Evolutionary conservation across 164 flowering plant species (phyloP).

Genomic region (Sedum album): DNA sequence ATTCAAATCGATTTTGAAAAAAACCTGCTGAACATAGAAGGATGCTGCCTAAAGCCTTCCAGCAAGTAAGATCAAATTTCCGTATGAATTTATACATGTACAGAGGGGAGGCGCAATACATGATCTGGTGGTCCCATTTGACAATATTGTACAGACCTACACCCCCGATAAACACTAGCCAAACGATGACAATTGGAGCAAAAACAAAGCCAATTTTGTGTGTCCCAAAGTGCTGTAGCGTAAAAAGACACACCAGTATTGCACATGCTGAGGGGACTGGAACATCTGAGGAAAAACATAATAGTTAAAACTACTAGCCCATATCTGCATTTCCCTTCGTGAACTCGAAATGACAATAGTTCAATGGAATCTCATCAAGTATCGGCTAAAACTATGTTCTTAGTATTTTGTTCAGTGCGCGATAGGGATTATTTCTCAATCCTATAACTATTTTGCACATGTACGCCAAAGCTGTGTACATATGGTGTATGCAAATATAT

Average conservation of each 20-base stretch:
- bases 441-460: neutral
- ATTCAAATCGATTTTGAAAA: neutral
- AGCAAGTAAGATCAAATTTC: constrained; percentile 7
- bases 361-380: too few species aligned
- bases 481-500: neutral
- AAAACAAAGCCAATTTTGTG: constrained; percentile 24
- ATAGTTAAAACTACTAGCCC: neutral
- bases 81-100: constrained; percentile 25
- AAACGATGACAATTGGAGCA: constrained; percentile 23
- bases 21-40: constrained; percentile 29
- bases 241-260: constrained; percentile 35
- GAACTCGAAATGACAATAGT: neutral
- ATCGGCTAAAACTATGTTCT: too few species aligned
- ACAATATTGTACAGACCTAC: constrained; percentile 23
- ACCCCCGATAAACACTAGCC: constrained; percentile 20
- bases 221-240: constrained; percentile 41
- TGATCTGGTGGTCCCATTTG: constrained; percentile 14
- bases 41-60: constrained; percentile 27
- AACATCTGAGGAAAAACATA: constrained; percentile 20
- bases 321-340: too few species aligned
- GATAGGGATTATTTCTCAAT: neutral
- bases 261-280: constrained; percentile 40
- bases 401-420: too few species aligned
- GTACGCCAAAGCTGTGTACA: neutral
- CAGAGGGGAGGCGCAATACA: constrained; percentile 19